phyloP scores from a whole-genome alignment of 768 basidiomycete genomes.

The Rhodotorula taiwanensis region DNA sequence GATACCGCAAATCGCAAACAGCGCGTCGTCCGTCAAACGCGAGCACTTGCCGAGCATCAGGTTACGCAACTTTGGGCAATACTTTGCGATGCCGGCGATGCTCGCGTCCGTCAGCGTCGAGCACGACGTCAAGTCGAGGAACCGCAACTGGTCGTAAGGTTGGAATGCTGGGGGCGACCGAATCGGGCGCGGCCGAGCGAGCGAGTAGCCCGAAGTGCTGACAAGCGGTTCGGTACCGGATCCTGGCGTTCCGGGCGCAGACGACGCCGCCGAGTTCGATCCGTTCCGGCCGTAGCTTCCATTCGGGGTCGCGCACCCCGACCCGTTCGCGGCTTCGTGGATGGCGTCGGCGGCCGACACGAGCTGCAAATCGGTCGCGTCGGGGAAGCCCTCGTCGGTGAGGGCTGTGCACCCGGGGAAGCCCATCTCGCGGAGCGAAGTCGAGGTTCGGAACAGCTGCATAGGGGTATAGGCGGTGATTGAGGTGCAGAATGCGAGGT shows the following conservation, averaged over 20 bases:
- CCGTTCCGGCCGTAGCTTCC: not conserved
- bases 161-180: conserved; percentile 40
- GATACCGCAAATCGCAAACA: conserved; percentile 74
- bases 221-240: conserved; percentile 51
- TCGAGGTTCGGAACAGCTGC: conserved; percentile 71
- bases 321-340: not conserved
- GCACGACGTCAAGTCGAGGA: conserved; percentile 88
- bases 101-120: conserved; percentile 70
- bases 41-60: conserved; percentile 79
- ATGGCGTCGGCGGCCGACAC: conserved; percentile 1
- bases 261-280: not conserved
- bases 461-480: conserved; percentile 72
- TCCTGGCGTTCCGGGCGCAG: not conserved
- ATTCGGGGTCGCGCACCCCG: not conserved
- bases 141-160: conserved; percentile 74
- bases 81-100: conserved; percentile 70
- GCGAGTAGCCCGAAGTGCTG: conserved; percentile 34
- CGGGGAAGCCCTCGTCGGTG: conserved; percentile 78
- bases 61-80: conserved; percentile 75
- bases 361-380: conserved; percentile 42
- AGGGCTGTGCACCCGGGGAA: conserved; percentile 70
- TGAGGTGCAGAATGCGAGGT: conserved; percentile 73
- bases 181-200: conserved; percentile 8
- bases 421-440: conserved; percentile 83
- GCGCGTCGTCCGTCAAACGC: conserved; percentile 67